Evolutionary conservation across 352 stramenopile genomes (phyloP), one percentile per base, ranked within the genome.

Genomic region (Pythium guiyangense): DNA sequence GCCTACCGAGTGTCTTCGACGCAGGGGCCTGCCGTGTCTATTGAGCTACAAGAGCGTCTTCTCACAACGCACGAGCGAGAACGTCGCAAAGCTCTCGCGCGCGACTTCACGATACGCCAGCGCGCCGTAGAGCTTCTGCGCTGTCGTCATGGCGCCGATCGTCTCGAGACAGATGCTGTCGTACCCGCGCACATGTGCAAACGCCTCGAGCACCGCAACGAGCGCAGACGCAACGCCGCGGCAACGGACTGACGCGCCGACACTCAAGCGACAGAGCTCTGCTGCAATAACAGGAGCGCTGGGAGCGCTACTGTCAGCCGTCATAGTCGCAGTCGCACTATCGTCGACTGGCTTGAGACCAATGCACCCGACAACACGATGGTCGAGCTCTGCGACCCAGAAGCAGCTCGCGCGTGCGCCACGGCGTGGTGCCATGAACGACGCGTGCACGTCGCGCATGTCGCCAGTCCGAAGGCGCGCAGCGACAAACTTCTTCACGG

Each of bases 401-500:
- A 90, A 92, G n/a, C 72, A 63, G 51, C 66, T 73, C 11, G 12
- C 59, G 11, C 14, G 3, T 3, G 18, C 18, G 5, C 20, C 58
- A 10, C 58, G 59, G 1, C 26, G 60, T 0, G 40, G 47, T 2
- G 22, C 8, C 40, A 83, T 54, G 57, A 88, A 92, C 10, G 66
- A 62, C 17, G 59, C 49, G 0, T 71, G 25, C 14, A 92, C 57
- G 37, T 92, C 68, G 12, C 71, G 66, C 59, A 92, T 72, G 52
- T 92, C 79, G 14, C 76, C 77, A 9, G 67, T 49, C 34, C 67
- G 60, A 11, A 89, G 66, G 9, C 73, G 74, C 22, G 84, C 84
- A 10, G 71, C 70, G 26, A 89, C 77, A 57, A 92, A 88, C 59
- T 86, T 82, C 31, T 71, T 67, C 9, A 92, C 81, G 15, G 81